Evolutionary conservation across 108 stramenopile species (phyloP), one percentile per base, ranked within the genome.

Genomic region (Cylindrotheca closterium): DNA sequence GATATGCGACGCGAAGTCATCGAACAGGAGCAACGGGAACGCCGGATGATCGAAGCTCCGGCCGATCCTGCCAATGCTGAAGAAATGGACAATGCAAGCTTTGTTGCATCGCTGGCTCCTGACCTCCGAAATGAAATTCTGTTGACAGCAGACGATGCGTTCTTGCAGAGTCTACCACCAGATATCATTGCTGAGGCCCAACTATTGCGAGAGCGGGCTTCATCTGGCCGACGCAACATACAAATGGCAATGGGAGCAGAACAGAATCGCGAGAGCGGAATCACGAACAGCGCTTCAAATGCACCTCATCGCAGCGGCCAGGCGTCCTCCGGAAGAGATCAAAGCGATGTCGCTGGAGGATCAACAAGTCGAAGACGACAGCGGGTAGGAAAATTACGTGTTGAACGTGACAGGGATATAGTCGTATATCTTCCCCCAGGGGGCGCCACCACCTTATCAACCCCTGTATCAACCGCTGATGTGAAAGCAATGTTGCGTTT

Each of bases 1-100:
- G 94, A 95, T 27, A 93, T 98, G 88, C 70, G 97, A 54, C 66
- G 88, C 21, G 97, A 98, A 70, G 82, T 96, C 17, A 90, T 98
- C 47, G 90, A 85, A 57, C 92, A 98, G 73, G 96, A 97, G 65
- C 85, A 81, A 24, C 89, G 81, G 12, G 92, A 92, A 70, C 86
- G 94, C 4, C 70, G 83, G 33, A 49, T 71, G 47, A 76, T 84
- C 21, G 74, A 80, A 26, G 79, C 85, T 42, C 86, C 93, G 33
- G 93, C 94, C 2, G 96, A 96, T 75, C 95, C 97, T 3, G 77
- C 90, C 8, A 81, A 89, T 51, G 97, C 93, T 22, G 84, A 94
- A 75, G 95, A 94, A 27, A 83, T 83, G 79, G 96, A 97, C 71
- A 95, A 91, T 68, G 93, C 91, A 33, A 89, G 90, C 48, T 94